These are phyloP conservation scores for Asterionellopsis glacialis DNA, from an alignment of 108 stramenopile species.

Conservation along the genomic window DNA sequence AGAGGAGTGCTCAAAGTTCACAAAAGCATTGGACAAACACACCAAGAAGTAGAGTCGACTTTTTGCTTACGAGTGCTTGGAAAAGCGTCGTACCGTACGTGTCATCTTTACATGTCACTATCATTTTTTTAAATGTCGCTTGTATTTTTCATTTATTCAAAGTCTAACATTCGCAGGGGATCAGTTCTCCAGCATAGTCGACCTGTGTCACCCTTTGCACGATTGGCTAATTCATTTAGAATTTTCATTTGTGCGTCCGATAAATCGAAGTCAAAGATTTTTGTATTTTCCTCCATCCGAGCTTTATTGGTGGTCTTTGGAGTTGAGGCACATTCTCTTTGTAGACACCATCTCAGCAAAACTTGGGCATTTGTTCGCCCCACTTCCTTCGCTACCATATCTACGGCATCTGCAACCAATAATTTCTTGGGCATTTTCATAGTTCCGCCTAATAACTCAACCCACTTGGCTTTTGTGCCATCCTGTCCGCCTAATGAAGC, in stretches of 20 bases:
- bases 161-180: slow-evolving; percentile 51
- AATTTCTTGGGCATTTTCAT: background rate
- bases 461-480: slow-evolving; percentile 46
- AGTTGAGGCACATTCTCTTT: slow-evolving; percentile 44
- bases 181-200: slow-evolving; percentile 73
- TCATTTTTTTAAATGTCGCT: background rate
- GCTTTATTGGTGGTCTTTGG: slow-evolving; percentile 46
- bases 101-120: background rate
- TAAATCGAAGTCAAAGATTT: slow-evolving; percentile 35
- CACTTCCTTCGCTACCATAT: background rate
- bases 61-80: background rate
- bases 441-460: slow-evolving; percentile 13
- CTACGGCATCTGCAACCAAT: background rate
- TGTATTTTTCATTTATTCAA: slow-evolving; percentile 34
- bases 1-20: no score
- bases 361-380: slow-evolving; percentile 37
- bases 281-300: slow-evolving; percentile 59
- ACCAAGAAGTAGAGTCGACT: no score
- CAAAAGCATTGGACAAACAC: no score
- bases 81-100: background rate
- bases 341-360: slow-evolving; percentile 59
- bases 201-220: slow-evolving; percentile 20
- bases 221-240: slow-evolving; percentile 18
- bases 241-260: slow-evolving; percentile 22
- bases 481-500: slow-evolving; percentile 80